Evolutionary conservation across 192 early-diverging fungal species (phyloP), one percentile per base, ranked within the genome.

Genomic region (Spinellus fusiger): DNA sequence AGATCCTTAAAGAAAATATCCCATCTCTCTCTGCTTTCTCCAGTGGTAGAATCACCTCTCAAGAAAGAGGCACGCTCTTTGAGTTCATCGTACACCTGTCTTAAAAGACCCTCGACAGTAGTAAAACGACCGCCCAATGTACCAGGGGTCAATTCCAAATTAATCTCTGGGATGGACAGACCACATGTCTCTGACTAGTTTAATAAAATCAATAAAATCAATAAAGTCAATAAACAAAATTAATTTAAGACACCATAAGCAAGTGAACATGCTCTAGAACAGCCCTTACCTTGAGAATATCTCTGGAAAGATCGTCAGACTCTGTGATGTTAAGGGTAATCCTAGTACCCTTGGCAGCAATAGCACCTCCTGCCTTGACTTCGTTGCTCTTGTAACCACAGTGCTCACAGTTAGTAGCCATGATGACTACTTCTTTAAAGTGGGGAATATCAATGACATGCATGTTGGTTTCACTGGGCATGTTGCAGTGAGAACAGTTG

Each of bases 321-420:
- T 94, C 93, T 59, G 84, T 84, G 51, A 97, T 77, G 47, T 78
- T 85, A 32, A 97, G 83, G 5, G 83, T 92, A 52, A 96, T 94
- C 25, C 84, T 80, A 64, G 82, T 88, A 51, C 93, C 95, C 63
- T 80, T 70, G 4, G 69, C 70, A 56, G 90, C 40, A 58, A 97
- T 87, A 18, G 92, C 80, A 13, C 95, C 93, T 52, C 94, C 92
- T 56, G 93, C 86, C 77, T 97, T 97, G 64, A 97, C 93, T 74
- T 97, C 95, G 71, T 95, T 97, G 50, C 83, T 87, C 82, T 94
- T 95, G 81, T 90, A 97, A 10, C 93, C 95, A 70, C 95, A 97
- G 23, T 40, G 20, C 15, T 96, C 92, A 75, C 95, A 97, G 47
- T 79, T 79, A 2, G 93, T 96, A 15, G 93, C 85, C 95, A 95